These are phyloP conservation scores for Epicoccum sorghinum DNA, from an alignment of 2,329 filamentous ascomycete species.

Conservation along the genomic window DNA sequence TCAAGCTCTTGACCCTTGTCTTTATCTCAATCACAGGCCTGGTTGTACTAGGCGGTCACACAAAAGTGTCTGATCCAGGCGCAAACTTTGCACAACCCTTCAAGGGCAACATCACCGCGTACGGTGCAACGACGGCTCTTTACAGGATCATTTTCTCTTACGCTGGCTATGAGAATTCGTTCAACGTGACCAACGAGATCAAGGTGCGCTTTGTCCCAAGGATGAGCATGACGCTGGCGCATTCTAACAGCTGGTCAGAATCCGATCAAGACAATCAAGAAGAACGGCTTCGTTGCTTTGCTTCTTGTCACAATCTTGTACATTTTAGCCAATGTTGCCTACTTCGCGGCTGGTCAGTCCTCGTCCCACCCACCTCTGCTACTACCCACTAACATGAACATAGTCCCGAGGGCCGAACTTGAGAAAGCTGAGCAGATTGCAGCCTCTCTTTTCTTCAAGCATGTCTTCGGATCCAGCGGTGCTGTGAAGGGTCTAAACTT, in stretches of 20 bases:
- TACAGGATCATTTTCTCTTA: constrained; percentile 67
- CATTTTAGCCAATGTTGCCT: constrained; percentile 65
- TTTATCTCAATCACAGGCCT: constrained; percentile 61
- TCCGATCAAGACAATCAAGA: constrained; percentile 61
- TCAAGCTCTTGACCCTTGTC: constrained; percentile 66
- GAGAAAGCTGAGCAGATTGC: constrained; percentile 58
- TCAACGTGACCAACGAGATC: constrained; percentile 68
- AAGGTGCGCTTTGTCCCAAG: constrained; percentile 34
- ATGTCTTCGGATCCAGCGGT: constrained; percentile 58
- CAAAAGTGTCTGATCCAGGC: constrained; percentile 57
- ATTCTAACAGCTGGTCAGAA: constrained; percentile 39
- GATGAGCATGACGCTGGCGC: too few species aligned
- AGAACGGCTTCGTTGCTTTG: constrained; percentile 54
- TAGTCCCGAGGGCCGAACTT: constrained; percentile 60
- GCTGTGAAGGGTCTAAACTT: constrained; percentile 63
- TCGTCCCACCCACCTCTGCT: background rate
- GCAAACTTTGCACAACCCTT: constrained; percentile 64
- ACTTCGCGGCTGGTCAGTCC: constrained; percentile 59
- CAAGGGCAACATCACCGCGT: constrained; percentile 54
- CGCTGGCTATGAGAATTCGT: constrained; percentile 63
- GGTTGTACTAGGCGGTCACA: constrained; percentile 65
- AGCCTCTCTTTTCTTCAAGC: constrained; percentile 63
- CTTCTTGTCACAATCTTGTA: constrained; percentile 60
- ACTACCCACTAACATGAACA: background rate
- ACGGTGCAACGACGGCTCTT: constrained; percentile 64